Percentiles rank a stretch among this genome's conserved stretches.
These are phyloP conservation scores for Salvia splendens DNA, from an alignment of 257 asterid species.

Conservation along the genomic window DNA sequence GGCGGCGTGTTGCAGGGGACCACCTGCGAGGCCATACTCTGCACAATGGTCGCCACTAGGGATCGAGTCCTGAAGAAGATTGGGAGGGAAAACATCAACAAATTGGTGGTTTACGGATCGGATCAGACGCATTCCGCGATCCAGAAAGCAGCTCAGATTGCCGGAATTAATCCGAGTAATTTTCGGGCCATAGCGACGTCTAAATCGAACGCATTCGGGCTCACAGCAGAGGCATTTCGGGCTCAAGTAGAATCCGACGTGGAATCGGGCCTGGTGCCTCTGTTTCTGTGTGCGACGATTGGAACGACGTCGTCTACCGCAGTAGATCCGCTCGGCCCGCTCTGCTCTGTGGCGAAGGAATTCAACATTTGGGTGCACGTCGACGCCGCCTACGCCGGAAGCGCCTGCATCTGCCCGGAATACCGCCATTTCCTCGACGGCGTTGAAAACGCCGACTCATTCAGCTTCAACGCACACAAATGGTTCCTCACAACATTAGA, in stretches of 20 bases:
- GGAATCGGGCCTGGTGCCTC: constrained; percentile 53
- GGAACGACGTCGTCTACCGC: constrained; percentile 78
- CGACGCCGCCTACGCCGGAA: constrained; percentile 81
- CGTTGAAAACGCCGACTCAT: constrained; percentile 61
- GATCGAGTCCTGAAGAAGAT: constrained; percentile 49
- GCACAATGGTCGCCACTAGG: constrained; percentile 66
- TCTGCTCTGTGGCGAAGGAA: constrained; percentile 56
- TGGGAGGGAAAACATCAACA: constrained; percentile 50
- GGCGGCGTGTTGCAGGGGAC: constrained; percentile 86
- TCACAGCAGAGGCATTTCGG: constrained; percentile 43
- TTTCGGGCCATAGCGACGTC: constrained; percentile 55
- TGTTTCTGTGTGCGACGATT: constrained; percentile 63
- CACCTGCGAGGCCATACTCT: constrained; percentile 66
- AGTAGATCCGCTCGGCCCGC: constrained; percentile 51
- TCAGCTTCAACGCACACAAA: constrained; percentile 80
- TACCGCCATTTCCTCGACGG: constrained; percentile 69
- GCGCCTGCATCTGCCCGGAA: constrained; percentile 73
- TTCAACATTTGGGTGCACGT: constrained; percentile 70
- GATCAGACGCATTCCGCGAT: constrained; percentile 75
- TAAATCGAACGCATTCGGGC: constrained; percentile 37
- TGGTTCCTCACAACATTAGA: constrained; percentile 74
- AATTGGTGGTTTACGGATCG: constrained; percentile 66
- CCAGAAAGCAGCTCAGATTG: constrained; percentile 68
- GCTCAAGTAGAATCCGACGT: constrained; percentile 45
- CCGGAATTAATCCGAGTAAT: constrained; percentile 58